Evolutionary conservation across 2,329 filamentous ascomycete genomes (phyloP).

Genomic region (Ceratocystiopsis brevicomis): DNA sequence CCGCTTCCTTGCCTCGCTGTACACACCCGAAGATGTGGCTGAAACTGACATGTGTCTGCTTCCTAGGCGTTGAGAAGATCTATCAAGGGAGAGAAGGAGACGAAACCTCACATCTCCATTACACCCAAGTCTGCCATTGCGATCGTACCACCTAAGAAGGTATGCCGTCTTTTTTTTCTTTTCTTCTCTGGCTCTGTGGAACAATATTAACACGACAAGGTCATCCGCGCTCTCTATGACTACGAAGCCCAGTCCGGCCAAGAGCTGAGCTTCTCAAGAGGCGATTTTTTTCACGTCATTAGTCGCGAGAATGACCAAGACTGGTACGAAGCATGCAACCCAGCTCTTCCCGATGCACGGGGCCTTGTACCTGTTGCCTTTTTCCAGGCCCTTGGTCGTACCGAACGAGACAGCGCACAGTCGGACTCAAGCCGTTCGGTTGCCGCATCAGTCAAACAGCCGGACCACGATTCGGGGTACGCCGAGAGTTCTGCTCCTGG

Average conservation of each 20-base stretch:
- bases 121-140: slow-evolving; percentile 71
- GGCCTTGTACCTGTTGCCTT: slow-evolving; percentile 86
- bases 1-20: no score
- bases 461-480: slow-evolving; percentile 84
- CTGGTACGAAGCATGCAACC: slow-evolving; percentile 98
- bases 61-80: slow-evolving; percentile 64
- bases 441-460: slow-evolving; percentile 32
- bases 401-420: slow-evolving; percentile 69
- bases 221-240: slow-evolving; percentile 92
- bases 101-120: slow-evolving; percentile 55
- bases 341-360: slow-evolving; percentile 64
- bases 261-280: slow-evolving; percentile 78
- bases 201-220: slow-evolving; percentile 31
- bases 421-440: slow-evolving; percentile 36
- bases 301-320: slow-evolving; percentile 83
- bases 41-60: no score
- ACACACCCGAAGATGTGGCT: no score
- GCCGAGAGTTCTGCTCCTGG: slow-evolving; percentile 31
- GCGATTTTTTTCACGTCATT: slow-evolving; percentile 97
- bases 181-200: not conserved
- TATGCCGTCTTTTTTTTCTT: slow-evolving; percentile 24
- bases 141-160: slow-evolving; percentile 86
- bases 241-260: slow-evolving; percentile 60
- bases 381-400: slow-evolving; percentile 84
- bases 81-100: slow-evolving; percentile 74